Evolutionary conservation across 768 basidiomycete species (phyloP).

Genomic region (button mushroom (Agaricus bisporus)): DNA sequence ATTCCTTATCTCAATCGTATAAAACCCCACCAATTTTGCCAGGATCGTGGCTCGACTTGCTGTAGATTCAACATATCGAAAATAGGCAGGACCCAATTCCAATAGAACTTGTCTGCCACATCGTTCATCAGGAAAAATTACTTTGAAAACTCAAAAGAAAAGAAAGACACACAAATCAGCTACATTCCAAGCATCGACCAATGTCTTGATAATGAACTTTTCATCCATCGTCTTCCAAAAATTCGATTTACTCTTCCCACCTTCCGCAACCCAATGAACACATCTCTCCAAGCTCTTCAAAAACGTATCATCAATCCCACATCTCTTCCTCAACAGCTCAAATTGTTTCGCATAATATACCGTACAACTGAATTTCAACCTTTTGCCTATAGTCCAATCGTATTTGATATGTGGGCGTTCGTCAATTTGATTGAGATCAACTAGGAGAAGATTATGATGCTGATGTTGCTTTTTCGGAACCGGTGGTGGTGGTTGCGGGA

Average conservation of each 20-base stretch:
- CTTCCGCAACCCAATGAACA: slow-evolving; percentile 66
- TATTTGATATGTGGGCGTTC: slow-evolving; percentile 81
- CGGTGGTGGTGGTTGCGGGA: slow-evolving; percentile 27
- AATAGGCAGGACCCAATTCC: slow-evolving; percentile 74
- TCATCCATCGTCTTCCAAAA: slow-evolving; percentile 83
- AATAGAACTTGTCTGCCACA: slow-evolving; percentile 62
- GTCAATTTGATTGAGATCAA: slow-evolving; percentile 43
- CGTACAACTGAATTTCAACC: slow-evolving; percentile 72
- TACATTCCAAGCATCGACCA: slow-evolving; percentile 85
- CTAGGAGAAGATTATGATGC: slow-evolving; percentile 42
- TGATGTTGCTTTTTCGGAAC: slow-evolving; percentile 32
- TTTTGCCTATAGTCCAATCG: slow-evolving; percentile 71
- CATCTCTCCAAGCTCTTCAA: slow-evolving; percentile 55
- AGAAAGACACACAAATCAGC: slow-evolving; percentile 63
- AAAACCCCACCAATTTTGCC: slow-evolving; percentile 79
- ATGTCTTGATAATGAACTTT: slow-evolving; percentile 77
- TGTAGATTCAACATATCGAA: slow-evolving; percentile 70
- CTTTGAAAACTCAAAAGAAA: neutral
- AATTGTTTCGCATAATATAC: slow-evolving; percentile 83
- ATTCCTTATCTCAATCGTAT: slow-evolving; percentile 72
- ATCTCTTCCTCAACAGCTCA: slow-evolving; percentile 56
- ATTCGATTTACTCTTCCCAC: slow-evolving; percentile 75
- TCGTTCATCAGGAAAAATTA: neutral
- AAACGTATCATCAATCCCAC: slow-evolving; percentile 59
- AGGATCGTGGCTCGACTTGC: slow-evolving; percentile 61